Evolutionary conservation across 2,329 filamentous ascomycete genomes (phyloP).

Genomic region (Blastomyces parvus): DNA sequence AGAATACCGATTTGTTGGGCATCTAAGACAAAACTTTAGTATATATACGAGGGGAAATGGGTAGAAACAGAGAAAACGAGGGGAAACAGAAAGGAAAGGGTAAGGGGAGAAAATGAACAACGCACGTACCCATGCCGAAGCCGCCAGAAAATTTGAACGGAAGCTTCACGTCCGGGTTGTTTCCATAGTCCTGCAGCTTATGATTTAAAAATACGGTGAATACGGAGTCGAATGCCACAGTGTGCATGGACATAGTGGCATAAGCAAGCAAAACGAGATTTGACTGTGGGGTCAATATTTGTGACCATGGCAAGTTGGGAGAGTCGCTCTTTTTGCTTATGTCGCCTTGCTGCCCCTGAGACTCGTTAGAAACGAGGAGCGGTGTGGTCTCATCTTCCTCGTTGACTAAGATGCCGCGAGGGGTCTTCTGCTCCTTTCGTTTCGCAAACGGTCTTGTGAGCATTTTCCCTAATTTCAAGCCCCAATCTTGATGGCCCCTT

Average conservation of each 20-base stretch:
- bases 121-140: slow-evolving; percentile 52
- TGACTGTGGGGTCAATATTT: slow-evolving; percentile 67
- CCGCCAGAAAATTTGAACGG: slow-evolving; percentile 78
- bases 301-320: slow-evolving; percentile 34
- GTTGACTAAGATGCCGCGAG: slow-evolving; percentile 11
- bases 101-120: background rate
- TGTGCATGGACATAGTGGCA: slow-evolving; percentile 70
- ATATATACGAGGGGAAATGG: background rate
- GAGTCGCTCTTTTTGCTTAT: slow-evolving; percentile 25
- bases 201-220: slow-evolving; percentile 84
- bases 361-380: slow-evolving; percentile 23
- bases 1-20: slow-evolving; percentile 72
- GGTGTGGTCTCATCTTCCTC: slow-evolving; percentile 26
- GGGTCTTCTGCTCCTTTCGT: slow-evolving; percentile 16
- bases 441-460: slow-evolving; percentile 41
- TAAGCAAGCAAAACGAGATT: slow-evolving; percentile 67
- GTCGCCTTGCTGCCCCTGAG: slow-evolving; percentile 12
- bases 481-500: slow-evolving; percentile 61
- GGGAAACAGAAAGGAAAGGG: background rate
- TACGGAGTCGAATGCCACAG: slow-evolving; percentile 75
- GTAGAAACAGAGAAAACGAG: background rate
- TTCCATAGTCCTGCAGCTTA: slow-evolving; percentile 46
- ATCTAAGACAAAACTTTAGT: slow-evolving; percentile 29
- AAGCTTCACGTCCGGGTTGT: slow-evolving; percentile 49
- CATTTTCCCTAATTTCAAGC: slow-evolving; percentile 60